Base-by-base conservation (phyloP, 768 basidiomycete species). In the Dacryopinax primogenitus region DNA sequence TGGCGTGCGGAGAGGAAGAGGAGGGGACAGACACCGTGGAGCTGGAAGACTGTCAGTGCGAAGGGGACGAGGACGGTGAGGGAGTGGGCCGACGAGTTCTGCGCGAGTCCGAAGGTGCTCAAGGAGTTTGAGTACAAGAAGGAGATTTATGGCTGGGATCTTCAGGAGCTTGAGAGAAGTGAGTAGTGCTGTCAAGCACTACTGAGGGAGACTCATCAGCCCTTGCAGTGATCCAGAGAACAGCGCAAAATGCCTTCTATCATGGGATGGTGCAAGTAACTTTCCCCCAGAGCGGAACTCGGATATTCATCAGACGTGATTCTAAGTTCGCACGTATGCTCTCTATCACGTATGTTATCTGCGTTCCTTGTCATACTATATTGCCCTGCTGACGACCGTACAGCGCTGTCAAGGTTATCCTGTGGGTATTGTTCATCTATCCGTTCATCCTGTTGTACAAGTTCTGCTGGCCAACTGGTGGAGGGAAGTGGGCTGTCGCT, bases 71-170 rank as follows among this genome's bases (percentile, higher is more conserved):
- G 81, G 75, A 80, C 84, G 0, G 71, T 90, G 44, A 77, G 87
- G 33, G 80, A 86, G 66, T 92, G 90, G 90, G 88, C 88, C 7
- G 88, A 91, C 68, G 84, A 87, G 65, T 92, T 90, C 70, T 90
- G 88, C 66, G 78, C 81, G 28, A 87, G 86, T 70, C 77, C 73
- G 7, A 90, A 86, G 69, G 73, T 79, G 16, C 76, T 92, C 67
- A 92, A 91, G 72, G 89, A 91, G 74, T 90, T 92, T 71, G 78
- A 81, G 4, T 87, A 90, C 67, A 76, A 80, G 26, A 89, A 89
- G 77, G 86, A 86, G 66, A 16, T 83, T 30, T 83, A 84, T 70
- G 84, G 83, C n/a, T 84, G 83, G 83, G 75, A 83, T 69, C 72
- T 79, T 32, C 73, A 72, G 26, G 78, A 75, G 9, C 71, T 85